Conservation (phyloP, 2,329 filamentous ascomycete species). For the Penicillium janthinellum region DNA sequence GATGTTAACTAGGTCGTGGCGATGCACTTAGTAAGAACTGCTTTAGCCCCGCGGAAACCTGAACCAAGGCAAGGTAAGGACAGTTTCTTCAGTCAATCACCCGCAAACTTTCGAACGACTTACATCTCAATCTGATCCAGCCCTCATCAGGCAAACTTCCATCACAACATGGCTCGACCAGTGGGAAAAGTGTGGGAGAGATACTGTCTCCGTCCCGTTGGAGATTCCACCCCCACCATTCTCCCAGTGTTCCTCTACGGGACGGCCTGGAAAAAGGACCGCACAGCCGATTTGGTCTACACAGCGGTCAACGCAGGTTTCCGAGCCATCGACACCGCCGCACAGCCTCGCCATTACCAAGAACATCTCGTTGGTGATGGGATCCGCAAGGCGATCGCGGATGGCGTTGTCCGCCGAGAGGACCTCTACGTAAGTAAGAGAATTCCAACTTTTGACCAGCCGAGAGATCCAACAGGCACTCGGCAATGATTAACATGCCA, state of each 20-base stretch:
- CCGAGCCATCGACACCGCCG: constrained; percentile 73
- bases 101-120: not conserved
- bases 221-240: constrained; percentile 25
- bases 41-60: constrained; percentile 11
- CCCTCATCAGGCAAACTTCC: not conserved
- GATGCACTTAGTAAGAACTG: not conserved
- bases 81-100: not conserved
- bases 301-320: constrained; percentile 70
- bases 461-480: not conserved
- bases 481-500: not conserved
- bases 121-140: not conserved
- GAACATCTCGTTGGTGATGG: constrained; percentile 71
- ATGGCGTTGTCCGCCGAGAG: constrained; percentile 59
- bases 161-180: constrained; percentile 23
- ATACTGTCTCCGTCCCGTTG: constrained; percentile 31
- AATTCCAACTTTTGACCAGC: not conserved
- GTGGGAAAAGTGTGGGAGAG: constrained; percentile 35
- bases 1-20: not conserved
- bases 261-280: constrained; percentile 81
- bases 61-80: not conserved
- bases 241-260: constrained; percentile 66
- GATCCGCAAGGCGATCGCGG: constrained; percentile 61
- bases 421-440: constrained; percentile 63
- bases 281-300: constrained; percentile 67
- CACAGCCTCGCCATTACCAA: constrained; percentile 76